Evolutionary conservation across 805 yeast genomes (phyloP).

Genomic region (Candida adriatica): DNA sequence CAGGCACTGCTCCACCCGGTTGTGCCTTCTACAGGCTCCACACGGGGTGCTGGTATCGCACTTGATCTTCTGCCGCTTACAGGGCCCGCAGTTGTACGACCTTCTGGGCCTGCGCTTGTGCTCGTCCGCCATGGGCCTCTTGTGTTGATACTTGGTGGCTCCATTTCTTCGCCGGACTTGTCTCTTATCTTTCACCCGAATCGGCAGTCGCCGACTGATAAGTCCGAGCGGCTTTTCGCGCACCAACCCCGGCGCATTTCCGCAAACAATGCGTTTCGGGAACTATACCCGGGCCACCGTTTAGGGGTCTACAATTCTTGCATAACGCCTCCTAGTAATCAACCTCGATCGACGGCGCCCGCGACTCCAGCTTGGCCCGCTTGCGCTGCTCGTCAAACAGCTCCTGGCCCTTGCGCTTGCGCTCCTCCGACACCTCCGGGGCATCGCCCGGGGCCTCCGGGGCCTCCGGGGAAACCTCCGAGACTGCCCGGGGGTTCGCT

Average conservation of each 20-base stretch:
- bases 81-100: constrained; percentile 52
- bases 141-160: not conserved
- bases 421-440: constrained; percentile 10
- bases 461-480: too few species aligned
- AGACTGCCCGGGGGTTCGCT: constrained; percentile 1
- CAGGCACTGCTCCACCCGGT: constrained; percentile 32
- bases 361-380: constrained; percentile 9
- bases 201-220: constrained; percentile 10
- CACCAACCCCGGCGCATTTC: too few species aligned
- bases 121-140: not conserved
- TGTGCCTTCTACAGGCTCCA: constrained; percentile 35
- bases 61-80: constrained; percentile 45
- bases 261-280: too few species aligned
- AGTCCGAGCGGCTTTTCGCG: too few species aligned
- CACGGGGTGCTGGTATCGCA: constrained; percentile 46
- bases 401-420: constrained; percentile 19
- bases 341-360: too few species aligned
- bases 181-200: constrained; percentile 10
- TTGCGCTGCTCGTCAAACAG: constrained; percentile 15
- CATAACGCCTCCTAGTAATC: too few species aligned
- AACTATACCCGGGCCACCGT: too few species aligned
- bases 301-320: too few species aligned
- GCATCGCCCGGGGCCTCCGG: too few species aligned
- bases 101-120: constrained; percentile 32
- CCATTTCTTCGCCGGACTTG: constrained; percentile 1